Conservation (phyloP, 148 eudicot genomes). For the Heliosperma pusillum region DNA sequence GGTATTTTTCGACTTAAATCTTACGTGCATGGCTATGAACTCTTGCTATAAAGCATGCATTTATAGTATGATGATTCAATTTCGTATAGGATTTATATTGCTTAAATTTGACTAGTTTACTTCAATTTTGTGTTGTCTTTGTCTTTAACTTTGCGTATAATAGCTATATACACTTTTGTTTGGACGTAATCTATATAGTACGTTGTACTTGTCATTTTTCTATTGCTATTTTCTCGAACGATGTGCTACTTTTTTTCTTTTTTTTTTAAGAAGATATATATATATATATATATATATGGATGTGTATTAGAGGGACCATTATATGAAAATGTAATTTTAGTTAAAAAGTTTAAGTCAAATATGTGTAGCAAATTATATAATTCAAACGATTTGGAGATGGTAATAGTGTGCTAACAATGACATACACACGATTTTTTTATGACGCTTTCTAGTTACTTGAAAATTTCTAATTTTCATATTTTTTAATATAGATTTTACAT, state of each 20-base stretch:
- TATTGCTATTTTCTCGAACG: neutral
- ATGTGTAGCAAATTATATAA: neutral
- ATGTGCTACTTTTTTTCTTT: neutral
- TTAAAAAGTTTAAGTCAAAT: neutral
- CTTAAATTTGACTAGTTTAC: constrained; percentile 2
- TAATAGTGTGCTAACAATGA: no score
- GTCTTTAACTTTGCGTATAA: constrained; percentile 20
- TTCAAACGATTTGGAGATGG: neutral
- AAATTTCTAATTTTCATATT: no score
- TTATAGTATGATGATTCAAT: neutral
- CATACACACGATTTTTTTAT: no score
- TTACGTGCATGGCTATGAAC: constrained; percentile 18
- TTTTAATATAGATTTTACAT: no score
- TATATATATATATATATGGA: no score
- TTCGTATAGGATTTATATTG: constrained; percentile 3
- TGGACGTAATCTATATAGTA: neutral
- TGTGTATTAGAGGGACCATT: constrained; percentile 2
- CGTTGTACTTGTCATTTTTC: neutral
- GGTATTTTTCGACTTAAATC: neutral
- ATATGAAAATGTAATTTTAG: neutral
- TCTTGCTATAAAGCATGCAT: neutral
- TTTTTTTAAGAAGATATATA: no score
- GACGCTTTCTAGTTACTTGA: no score
- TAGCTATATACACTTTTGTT: neutral
- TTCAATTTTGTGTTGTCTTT: constrained; percentile 12